A percentile compares a stretch with the other conserved stretches of the same genome.
These are phyloP conservation scores for Colletotrichum tabaci DNA, from an alignment of 2,329 filamentous ascomycete species.

Conservation along the genomic window DNA sequence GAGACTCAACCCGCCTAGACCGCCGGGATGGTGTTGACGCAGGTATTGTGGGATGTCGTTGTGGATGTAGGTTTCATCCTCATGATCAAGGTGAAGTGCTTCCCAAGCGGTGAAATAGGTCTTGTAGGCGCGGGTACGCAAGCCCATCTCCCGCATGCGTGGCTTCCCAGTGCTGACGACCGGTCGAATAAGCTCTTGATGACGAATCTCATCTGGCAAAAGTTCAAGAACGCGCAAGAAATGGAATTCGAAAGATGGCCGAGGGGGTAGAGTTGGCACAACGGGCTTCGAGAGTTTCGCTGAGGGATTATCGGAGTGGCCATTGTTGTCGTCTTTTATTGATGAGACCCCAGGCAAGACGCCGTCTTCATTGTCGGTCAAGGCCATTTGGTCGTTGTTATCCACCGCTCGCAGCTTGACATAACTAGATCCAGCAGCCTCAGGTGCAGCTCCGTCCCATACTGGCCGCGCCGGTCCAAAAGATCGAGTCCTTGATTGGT, in stretches of 20 bases:
- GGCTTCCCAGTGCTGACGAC: background rate
- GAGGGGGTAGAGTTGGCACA: background rate
- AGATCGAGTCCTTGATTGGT: background rate
- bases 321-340: background rate
- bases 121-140: constrained; percentile 1
- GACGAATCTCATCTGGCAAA: constrained; percentile 5
- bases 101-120: constrained; percentile 8
- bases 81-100: background rate
- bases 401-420: background rate
- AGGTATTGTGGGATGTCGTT: constrained; percentile 8
- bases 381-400: background rate
- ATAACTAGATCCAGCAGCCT: background rate
- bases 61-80: background rate
- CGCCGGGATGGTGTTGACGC: background rate
- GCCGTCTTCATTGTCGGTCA: background rate
- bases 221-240: background rate
- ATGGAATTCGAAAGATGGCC: background rate
- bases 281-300: background rate
- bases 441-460: background rate
- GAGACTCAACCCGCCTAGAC: background rate
- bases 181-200: background rate
- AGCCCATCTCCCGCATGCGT: constrained; percentile 8
- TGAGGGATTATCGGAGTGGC: background rate
- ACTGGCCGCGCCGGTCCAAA: background rate
- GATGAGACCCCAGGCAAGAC: background rate